phyloP scores from a whole-genome alignment of 768 basidiomycete species.

The Chlorophyllum brunneum region DNA sequence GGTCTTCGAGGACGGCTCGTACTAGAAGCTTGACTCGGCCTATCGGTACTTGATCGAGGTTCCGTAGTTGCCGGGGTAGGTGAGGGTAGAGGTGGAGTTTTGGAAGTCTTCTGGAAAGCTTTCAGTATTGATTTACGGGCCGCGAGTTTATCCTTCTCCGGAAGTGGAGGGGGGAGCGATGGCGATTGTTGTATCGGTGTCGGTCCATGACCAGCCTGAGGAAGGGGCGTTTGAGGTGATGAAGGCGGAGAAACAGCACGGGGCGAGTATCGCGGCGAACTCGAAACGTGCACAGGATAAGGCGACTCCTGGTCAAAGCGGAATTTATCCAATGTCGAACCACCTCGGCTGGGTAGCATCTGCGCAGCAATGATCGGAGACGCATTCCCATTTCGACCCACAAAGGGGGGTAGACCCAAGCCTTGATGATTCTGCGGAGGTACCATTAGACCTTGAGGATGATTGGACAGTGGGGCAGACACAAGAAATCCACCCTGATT shows the following conservation, averaged over 20 bases:
- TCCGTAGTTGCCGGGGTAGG: constrained; percentile 10
- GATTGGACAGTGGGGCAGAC: constrained; percentile 5
- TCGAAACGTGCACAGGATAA: constrained; percentile 49
- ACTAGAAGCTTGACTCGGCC: constrained; percentile 23
- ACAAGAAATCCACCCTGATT: constrained; percentile 8
- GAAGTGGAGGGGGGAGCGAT: constrained; percentile 20
- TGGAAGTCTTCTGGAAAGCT: constrained; percentile 18
- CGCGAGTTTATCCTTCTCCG: constrained; percentile 40
- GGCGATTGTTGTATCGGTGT: constrained; percentile 18
- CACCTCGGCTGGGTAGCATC: constrained; percentile 32
- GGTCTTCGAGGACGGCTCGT: constrained; percentile 3
- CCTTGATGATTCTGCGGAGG: constrained; percentile 7
- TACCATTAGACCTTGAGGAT: constrained; percentile 1
- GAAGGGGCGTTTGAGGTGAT: constrained; percentile 6
- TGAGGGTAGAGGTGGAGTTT: constrained; percentile 17
- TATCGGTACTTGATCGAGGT: constrained; percentile 35
- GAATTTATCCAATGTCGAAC: constrained; percentile 40
- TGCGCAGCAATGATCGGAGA: constrained; percentile 38
- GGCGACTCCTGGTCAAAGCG: constrained; percentile 74
- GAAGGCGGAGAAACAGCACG: constrained; percentile 30
- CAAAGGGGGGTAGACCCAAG: neutral
- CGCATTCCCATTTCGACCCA: constrained; percentile 17
- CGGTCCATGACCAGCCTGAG: constrained; percentile 19
- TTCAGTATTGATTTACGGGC: constrained; percentile 73
- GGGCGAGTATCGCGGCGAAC: constrained; percentile 26